phyloP scores from a whole-genome alignment of 2,329 filamentous ascomycete species.

The Magnaporthales sp. region DNA sequence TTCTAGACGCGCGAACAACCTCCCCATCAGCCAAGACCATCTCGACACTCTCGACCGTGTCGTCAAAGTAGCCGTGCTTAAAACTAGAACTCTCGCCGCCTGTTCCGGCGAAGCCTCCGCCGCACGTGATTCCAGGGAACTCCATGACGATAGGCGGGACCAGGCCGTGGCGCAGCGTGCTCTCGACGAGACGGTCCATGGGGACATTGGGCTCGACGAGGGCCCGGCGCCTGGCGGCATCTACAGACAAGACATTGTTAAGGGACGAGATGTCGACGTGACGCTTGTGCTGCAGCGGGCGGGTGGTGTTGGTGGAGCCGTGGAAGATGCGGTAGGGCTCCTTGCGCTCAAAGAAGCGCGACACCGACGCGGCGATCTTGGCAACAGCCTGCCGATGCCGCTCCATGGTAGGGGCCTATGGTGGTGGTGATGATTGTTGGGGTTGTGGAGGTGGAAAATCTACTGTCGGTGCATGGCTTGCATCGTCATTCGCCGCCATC shows the following conservation, averaged over 20 bases:
- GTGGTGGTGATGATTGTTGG: neutral
- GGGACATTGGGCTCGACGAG: constrained; percentile 69
- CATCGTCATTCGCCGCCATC: neutral
- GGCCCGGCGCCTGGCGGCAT: constrained; percentile 44
- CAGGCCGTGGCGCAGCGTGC: constrained; percentile 55
- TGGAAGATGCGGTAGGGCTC: constrained; percentile 67
- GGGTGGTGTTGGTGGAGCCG: constrained; percentile 70
- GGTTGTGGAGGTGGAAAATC: neutral
- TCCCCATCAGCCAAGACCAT: constrained; percentile 62
- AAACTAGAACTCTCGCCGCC: constrained; percentile 65
- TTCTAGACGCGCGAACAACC: constrained; percentile 42
- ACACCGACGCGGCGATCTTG: constrained; percentile 37
- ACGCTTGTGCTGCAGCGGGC: constrained; percentile 34
- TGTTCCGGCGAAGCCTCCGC: constrained; percentile 63
- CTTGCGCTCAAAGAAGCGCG: constrained; percentile 35
- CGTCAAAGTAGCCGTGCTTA: constrained; percentile 63
- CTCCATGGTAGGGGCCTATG: constrained; percentile 28
- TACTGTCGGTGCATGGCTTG: neutral
- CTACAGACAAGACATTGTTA: constrained; percentile 54
- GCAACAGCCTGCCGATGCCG: constrained; percentile 39
- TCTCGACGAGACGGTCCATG: constrained; percentile 62
- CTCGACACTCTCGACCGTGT: constrained; percentile 54
- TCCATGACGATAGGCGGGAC: constrained; percentile 68
- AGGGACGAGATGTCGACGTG: constrained; percentile 59
- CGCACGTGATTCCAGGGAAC: constrained; percentile 67